phyloP scores from a whole-genome alignment of 2,329 filamentous ascomycete species.

The Aureobasidium sp. region DNA sequence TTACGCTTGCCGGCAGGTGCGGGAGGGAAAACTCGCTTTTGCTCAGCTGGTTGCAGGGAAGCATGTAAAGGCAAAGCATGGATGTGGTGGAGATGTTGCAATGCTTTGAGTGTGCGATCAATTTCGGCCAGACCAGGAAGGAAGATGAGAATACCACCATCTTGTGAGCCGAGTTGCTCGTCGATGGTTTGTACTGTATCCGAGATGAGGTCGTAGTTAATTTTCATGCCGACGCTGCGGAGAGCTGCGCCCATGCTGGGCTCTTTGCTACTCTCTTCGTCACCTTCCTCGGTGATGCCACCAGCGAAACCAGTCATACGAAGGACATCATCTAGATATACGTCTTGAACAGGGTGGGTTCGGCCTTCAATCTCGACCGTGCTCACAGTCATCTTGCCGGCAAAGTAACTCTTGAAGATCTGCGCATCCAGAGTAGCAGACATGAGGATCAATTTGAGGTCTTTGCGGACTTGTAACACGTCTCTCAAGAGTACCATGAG shows the following conservation, averaged over 20 bases:
- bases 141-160: slow-evolving; percentile 92
- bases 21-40: slow-evolving; percentile 73
- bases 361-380: slow-evolving; percentile 79
- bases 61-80: slow-evolving; percentile 86
- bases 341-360: slow-evolving; percentile 83
- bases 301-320: slow-evolving; percentile 62
- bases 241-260: slow-evolving; percentile 31
- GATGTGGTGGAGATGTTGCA: slow-evolving; percentile 56
- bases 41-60: slow-evolving; percentile 79
- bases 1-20: slow-evolving; percentile 77
- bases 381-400: slow-evolving; percentile 48
- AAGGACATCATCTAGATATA: slow-evolving; percentile 82
- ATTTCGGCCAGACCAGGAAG: slow-evolving; percentile 89
- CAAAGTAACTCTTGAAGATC: slow-evolving; percentile 79
- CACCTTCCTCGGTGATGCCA: slow-evolving; percentile 29
- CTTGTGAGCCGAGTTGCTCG: slow-evolving; percentile 58
- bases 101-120: slow-evolving; percentile 62
- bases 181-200: slow-evolving; percentile 78
- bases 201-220: slow-evolving; percentile 83
- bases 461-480: slow-evolving; percentile 62
- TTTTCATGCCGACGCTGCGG: slow-evolving; percentile 54
- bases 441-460: slow-evolving; percentile 90
- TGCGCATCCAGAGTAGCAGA: slow-evolving; percentile 87
- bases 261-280: slow-evolving; percentile 41
- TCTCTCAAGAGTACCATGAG: slow-evolving; percentile 79